Evolutionary conservation across 768 basidiomycete genomes (phyloP).

Genomic region (Scleroderma bovista): DNA sequence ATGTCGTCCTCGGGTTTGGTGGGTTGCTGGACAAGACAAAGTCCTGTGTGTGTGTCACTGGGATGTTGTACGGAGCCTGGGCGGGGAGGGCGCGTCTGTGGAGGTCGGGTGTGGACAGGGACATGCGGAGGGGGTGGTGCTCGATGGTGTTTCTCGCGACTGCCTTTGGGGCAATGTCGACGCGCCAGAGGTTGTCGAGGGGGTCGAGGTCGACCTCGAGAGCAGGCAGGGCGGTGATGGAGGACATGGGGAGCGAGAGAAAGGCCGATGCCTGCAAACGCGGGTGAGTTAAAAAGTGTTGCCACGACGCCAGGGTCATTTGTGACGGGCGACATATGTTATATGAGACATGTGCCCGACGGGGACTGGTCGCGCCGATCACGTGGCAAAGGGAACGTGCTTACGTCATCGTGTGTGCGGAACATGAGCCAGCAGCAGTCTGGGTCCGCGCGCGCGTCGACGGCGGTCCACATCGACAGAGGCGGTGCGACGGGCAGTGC

Average conservation of each 20-base stretch:
- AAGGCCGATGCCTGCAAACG: constrained; percentile 45
- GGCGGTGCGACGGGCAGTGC: constrained; percentile 20
- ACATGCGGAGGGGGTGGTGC: constrained; percentile 27
- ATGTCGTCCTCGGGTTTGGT: constrained; percentile 62
- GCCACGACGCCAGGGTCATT: neutral
- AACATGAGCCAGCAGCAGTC: constrained; percentile 54
- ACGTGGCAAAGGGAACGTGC: constrained; percentile 18
- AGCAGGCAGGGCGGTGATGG: constrained; percentile 47
- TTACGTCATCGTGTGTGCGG: constrained; percentile 55
- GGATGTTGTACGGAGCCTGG: neutral
- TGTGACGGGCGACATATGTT: neutral
- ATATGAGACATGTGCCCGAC: neutral
- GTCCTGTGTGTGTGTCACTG: constrained; percentile 23
- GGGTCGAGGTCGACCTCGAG: constrained; percentile 62
- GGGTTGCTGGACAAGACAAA: constrained; percentile 66
- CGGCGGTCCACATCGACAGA: constrained; percentile 45
- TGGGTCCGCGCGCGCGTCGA: constrained; percentile 28
- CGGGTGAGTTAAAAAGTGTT: constrained; percentile 6
- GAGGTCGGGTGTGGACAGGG: constrained; percentile 29
- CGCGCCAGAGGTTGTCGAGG: constrained; percentile 47
- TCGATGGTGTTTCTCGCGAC: neutral
- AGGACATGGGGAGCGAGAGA: constrained; percentile 44
- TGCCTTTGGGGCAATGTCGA: constrained; percentile 32
- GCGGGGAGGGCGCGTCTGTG: constrained; percentile 17
- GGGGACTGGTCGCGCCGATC: constrained; percentile 9